Base-by-base conservation (phyloP, 2,329 filamentous ascomycete species). In the Verticillium albo-atrum region DNA sequence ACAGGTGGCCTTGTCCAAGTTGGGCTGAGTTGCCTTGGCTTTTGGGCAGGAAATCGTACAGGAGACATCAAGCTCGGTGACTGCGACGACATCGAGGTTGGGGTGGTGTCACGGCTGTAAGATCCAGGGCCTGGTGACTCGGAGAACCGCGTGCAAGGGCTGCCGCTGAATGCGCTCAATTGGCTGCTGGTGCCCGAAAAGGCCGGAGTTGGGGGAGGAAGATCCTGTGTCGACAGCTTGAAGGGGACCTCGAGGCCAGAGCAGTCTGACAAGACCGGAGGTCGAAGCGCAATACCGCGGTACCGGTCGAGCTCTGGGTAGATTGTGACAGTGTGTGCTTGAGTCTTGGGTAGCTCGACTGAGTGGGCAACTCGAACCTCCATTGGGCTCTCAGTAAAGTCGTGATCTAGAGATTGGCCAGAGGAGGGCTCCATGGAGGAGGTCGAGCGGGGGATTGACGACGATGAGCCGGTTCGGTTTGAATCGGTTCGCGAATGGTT, bases 71-170 rank as follows among this genome's bases (percentile, higher is more conserved):
- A 72, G 3, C 84, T 82, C 3, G 90, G 88, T 17, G 89, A 92
- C 66, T 89, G 88, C 1, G 90, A 92, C 7, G 87, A 89, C 63
- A 90, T 87, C 10, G 90, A 92, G 4, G 89, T 92, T 6, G 90
- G 90, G 3, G 90, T 92, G 1, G 89, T 92, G 61, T 90, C 89
- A 63, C 89, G 82, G 68, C 89, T 92, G 72, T 91, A 92, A 5
- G 85, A 76, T 2, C 88, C 85, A 12, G 88, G 85, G 1, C 84
- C 83, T 1, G 86, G 86, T 1, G 90, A 92, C 59, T 86, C 89
- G 2, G 89, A 91, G 67, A 89, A 92, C 62, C 87, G 80, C 2
- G 90, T 92, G 4, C 89, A 92, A 37, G 89, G 89, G 60, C 89
- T 92, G 26, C 80, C 85, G 62, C 89, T 91, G 57, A 87, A 80